phyloP scores from a whole-genome alignment of 345 rosid genomes.

The Tarenaya hassleriana region DNA sequence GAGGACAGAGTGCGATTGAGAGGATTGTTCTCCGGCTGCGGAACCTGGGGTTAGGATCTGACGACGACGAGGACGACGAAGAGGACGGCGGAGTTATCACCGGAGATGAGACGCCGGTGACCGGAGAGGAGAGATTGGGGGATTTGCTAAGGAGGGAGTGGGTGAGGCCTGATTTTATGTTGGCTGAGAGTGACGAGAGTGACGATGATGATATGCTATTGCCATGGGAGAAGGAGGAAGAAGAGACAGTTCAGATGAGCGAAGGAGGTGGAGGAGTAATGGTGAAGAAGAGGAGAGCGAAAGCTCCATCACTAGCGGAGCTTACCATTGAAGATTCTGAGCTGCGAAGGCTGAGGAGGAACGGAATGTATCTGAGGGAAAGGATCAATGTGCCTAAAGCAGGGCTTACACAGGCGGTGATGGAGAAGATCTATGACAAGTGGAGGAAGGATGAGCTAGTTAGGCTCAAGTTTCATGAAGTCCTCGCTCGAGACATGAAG shows the following conservation, averaged over 20 bases:
- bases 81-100: conserved; percentile 26
- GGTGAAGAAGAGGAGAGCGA: conserved; percentile 41
- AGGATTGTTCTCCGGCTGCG: conserved; percentile 80
- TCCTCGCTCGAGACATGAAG: conserved; percentile 82
- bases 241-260: conserved; percentile 25
- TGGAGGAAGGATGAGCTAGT: conserved; percentile 97
- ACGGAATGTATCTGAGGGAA: conserved; percentile 71
- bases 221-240: conserved; percentile 65
- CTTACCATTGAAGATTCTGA: conserved; percentile 86
- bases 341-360: conserved; percentile 67
- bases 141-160: conserved; percentile 81
- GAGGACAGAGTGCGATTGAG: conserved; percentile 64
- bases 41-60: conserved; percentile 67
- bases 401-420: conserved; percentile 69
- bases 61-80: conserved; percentile 52
- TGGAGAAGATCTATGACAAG: conserved; percentile 81
- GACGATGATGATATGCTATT: conserved; percentile 34
- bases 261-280: conserved; percentile 29
- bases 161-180: conserved; percentile 72
- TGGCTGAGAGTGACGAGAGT: conserved; percentile 39
- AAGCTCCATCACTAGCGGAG: conserved; percentile 87
- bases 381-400: conserved; percentile 85
- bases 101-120: conserved; percentile 29
- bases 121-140: conserved; percentile 77
- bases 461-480: conserved; percentile 91